Evolutionary conservation across 2,329 filamentous ascomycete genomes (phyloP).

Genomic region (Dactylonectria macrodidyma): DNA sequence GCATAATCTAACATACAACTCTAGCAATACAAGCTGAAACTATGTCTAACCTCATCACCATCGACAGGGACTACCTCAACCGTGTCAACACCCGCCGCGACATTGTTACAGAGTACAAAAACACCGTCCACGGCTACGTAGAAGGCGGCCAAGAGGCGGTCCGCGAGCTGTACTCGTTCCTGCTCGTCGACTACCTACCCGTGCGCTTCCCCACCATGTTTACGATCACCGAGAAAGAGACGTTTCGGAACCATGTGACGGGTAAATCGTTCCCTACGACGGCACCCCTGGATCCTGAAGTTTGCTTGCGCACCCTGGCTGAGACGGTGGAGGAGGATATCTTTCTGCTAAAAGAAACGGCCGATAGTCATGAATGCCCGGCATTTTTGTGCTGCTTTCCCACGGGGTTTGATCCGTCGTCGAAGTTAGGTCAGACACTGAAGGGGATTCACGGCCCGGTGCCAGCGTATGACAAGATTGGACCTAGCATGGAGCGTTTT

Average conservation of each 20-base stretch:
- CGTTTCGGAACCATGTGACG: neutral
- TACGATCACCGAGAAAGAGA: slow-evolving; percentile 40
- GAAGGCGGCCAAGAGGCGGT: slow-evolving; percentile 58
- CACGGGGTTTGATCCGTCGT: no score
- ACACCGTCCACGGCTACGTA: slow-evolving; percentile 59
- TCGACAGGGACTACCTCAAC: slow-evolving; percentile 64
- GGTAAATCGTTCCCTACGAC: neutral
- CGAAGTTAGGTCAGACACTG: no score
- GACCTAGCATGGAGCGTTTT: no score
- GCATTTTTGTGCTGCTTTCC: no score
- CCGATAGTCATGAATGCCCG: slow-evolving; percentile 54
- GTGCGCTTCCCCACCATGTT: slow-evolving; percentile 64
- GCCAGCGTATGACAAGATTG: no score
- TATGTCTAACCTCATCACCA: slow-evolving; percentile 64
- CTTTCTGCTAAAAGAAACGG: slow-evolving; percentile 61
- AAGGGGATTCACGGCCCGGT: no score
- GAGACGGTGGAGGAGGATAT: slow-evolving; percentile 69
- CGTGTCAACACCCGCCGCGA: slow-evolving; percentile 57
- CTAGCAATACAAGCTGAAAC: slow-evolving; percentile 48
- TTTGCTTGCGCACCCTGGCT: slow-evolving; percentile 48
- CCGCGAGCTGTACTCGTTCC: slow-evolving; percentile 62
- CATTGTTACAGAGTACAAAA: slow-evolving; percentile 55
- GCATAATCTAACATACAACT: no score
- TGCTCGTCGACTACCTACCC: slow-evolving; percentile 63
- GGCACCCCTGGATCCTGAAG: neutral